phyloP scores from a whole-genome alignment of 1,284 basidiomycete species.

The Chiua sp. region DNA sequence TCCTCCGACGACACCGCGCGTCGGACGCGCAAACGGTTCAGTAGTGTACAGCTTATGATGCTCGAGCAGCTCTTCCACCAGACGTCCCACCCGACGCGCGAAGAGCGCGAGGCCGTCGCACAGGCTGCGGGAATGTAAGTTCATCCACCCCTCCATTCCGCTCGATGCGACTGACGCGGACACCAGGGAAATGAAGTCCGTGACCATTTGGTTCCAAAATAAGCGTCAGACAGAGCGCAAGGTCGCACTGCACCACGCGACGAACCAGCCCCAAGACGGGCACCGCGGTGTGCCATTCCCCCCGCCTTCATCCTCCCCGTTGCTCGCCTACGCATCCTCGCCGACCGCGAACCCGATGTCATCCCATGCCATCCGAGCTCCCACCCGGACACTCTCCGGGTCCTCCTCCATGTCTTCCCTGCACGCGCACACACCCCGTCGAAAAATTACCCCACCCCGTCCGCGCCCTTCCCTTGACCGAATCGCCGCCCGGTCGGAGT shows the following conservation, averaged over 20 bases:
- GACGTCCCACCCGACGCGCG: constrained; percentile 72
- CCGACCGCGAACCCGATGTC: constrained; percentile 21
- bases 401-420: not conserved
- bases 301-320: constrained; percentile 21
- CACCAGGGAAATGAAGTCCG: constrained; percentile 72
- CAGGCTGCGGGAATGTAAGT: constrained; percentile 65
- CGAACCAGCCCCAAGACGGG: constrained; percentile 26
- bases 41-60: constrained; percentile 67
- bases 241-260: constrained; percentile 52
- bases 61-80: constrained; percentile 75
- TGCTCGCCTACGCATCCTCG: constrained; percentile 28
- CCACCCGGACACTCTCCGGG: constrained; percentile 23
- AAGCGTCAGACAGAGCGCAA: constrained; percentile 79
- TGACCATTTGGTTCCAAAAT: constrained; percentile 85
- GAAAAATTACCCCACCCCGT: constrained; percentile 35
- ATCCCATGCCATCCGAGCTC: constrained; percentile 39
- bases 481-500: constrained; percentile 62
- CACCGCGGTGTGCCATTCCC: constrained; percentile 14
- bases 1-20: constrained; percentile 44
- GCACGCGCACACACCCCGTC: constrained; percentile 29
- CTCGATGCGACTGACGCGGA: constrained; percentile 12
- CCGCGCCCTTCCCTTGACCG: constrained; percentile 57
- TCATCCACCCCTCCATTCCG: not conserved
- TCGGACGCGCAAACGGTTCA: constrained; percentile 73
- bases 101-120: constrained; percentile 69